Base-by-base conservation (phyloP, 2,329 filamentous ascomycete species). In the Aspergillus sp. region DNA sequence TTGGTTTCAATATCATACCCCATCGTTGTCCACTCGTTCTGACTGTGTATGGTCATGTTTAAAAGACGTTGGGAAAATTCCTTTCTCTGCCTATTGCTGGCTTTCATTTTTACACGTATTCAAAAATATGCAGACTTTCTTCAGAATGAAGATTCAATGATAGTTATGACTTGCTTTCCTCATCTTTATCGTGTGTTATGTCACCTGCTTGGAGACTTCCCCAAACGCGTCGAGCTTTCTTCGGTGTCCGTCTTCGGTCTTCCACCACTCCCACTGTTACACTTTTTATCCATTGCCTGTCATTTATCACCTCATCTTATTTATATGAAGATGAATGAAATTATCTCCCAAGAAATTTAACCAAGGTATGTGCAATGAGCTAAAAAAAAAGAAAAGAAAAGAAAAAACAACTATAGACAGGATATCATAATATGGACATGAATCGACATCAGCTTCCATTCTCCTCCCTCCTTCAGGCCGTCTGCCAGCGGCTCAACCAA, bases 401-500 rank as follows among this genome's bases (percentile, higher is more conserved):
- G 6, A 9, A 29, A n/a, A 5, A 18, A 42, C 36, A 42, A 42
- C 36, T 42, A 42, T 42, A 42, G 5, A 42, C 36, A 42, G 36
- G 36, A 42, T 42, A 42, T 42, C 36, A n/a, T 42, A 20, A 16
- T 29, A 56, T 56, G n/a, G 6, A 56, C 55, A 47, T 45, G 26
- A 52, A 45, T 46, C 16, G n/a, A 42, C 31, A 42, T 39, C 29
- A 53, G 10, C 51, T 42, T 45, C 47, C 22, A 50, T 36, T 49
- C 52, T 49, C 53, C 26, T 31, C 9, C 31, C 18, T 14, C 36
- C 36, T 14, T 42, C 36, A 52, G 12, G 32, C 18, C 11, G 42
- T 45, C 6, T 58, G 66, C 71, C 71, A 74, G 11, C 71, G 60
- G 24, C 31, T 59, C 57, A 69, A 50, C 72, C 72, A 74, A 50